These are phyloP conservation scores for Lanmaoa rubissima DNA, from an alignment of 768 basidiomycete species.

Conservation along the genomic window DNA sequence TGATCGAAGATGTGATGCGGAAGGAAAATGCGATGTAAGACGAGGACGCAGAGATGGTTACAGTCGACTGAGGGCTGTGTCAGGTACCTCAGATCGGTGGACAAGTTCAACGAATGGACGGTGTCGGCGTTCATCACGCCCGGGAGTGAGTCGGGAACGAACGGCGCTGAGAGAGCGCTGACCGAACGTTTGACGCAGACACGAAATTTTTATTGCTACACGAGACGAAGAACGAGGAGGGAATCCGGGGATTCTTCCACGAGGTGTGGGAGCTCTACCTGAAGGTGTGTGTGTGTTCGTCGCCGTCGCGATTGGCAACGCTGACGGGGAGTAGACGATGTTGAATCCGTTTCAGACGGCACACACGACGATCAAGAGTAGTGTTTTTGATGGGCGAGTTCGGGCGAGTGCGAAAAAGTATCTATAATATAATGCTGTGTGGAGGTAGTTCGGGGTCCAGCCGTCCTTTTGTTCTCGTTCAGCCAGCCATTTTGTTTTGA, in stretches of 20 bases:
- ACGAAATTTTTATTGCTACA: slow-evolving; percentile 95
- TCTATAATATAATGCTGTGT: slow-evolving; percentile 38
- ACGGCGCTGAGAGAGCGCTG: neutral
- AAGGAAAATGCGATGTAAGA: slow-evolving; percentile 78
- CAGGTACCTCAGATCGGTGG: slow-evolving; percentile 94
- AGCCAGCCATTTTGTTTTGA: slow-evolving; percentile 6
- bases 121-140: slow-evolving; percentile 95
- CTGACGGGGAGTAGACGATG: slow-evolving; percentile 53
- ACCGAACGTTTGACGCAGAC: slow-evolving; percentile 46
- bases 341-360: slow-evolving; percentile 97
- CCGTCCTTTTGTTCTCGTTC: slow-evolving; percentile 19
- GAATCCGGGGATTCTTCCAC: slow-evolving; percentile 87
- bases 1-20: slow-evolving; percentile 89
- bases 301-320: neutral
- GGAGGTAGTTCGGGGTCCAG: slow-evolving; percentile 17
- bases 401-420: slow-evolving; percentile 85
- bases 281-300: slow-evolving; percentile 58
- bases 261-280: slow-evolving; percentile 98
- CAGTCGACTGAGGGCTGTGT: slow-evolving; percentile 17
- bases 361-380: slow-evolving; percentile 77
- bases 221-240: slow-evolving; percentile 96
- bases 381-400: slow-evolving; percentile 80
- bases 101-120: slow-evolving; percentile 99
- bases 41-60: slow-evolving; percentile 1
- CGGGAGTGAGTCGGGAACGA: slow-evolving; percentile 62